Base-by-base conservation (phyloP, 805 yeast species). In the Brettanomyces bruxellensis region DNA sequence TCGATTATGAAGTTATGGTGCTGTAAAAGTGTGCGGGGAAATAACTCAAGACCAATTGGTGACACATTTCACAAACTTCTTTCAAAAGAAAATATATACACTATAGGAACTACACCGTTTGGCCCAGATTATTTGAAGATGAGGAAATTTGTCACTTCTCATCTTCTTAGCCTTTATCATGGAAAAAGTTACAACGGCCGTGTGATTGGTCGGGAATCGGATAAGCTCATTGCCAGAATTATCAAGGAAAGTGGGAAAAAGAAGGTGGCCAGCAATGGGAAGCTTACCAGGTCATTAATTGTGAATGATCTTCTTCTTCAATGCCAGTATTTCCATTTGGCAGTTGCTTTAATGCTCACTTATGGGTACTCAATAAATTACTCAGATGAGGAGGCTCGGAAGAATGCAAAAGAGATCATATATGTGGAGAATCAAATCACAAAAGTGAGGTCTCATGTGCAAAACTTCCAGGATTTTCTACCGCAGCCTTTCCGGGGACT, bases 31-130 rank as follows among this genome's bases (percentile, higher is more conserved):
- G 65, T 79, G 6, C 58, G 67, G 34, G 75, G 80, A 3, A 76
- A 76, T 49, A 81, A 78, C 53, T 84, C 91, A 1, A 66, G 95
- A 38, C 93, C 93, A 0, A 61, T 70, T 22, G 67, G 75, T 45
- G 76, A 76, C 59, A 82, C 89, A 1, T 85, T 86, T 62, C 93
- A 86, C 62, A 65, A 70, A 18, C 69, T 83, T 3, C 67, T 83
- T 39, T 72, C 83, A 0, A 61, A 68, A 24, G 69, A 76, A 0
- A 78, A 73, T 46, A 79, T 83, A 0, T 76, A 71, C 52, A 81
- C 87, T 0, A 68, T 81, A 14, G 87, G 87, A 0, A 77, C 85
- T 1, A 80, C 85, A 0, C 86, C 86, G 1, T 71, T 67, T 48
- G 75, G 82, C 1, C 62, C 58, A 0, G 64, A 76, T 2, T 81